phyloP scores from a whole-genome alignment of 2,329 filamentous ascomycete species.

The Escovopsis sp. region DNA sequence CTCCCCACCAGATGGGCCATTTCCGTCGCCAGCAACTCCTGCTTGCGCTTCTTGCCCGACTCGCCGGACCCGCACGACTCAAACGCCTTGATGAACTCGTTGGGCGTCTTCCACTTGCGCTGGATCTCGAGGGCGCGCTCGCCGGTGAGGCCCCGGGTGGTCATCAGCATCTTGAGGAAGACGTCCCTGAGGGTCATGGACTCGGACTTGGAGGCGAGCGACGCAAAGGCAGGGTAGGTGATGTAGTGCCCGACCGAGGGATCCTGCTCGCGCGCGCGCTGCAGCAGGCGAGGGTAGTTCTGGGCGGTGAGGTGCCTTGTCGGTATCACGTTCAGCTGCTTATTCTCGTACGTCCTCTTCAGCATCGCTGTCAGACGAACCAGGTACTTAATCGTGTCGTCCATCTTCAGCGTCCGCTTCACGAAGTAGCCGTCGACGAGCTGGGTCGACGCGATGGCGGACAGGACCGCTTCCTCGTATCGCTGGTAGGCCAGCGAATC shows the following conservation, averaged over 20 bases:
- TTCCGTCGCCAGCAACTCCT: slow-evolving; percentile 42
- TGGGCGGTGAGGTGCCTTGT: slow-evolving; percentile 45
- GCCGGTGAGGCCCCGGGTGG: slow-evolving; percentile 56
- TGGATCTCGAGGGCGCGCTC: slow-evolving; percentile 73
- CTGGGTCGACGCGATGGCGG: slow-evolving; percentile 62
- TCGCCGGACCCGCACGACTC: slow-evolving; percentile 36
- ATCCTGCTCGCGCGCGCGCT: slow-evolving; percentile 40
- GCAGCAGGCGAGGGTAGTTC: slow-evolving; percentile 51
- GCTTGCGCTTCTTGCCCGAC: slow-evolving; percentile 39
- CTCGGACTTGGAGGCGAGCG: slow-evolving; percentile 61
- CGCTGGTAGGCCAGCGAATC: slow-evolving; percentile 36
- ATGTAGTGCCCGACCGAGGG: slow-evolving; percentile 41
- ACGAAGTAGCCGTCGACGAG: slow-evolving; percentile 69
- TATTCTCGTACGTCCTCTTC: slow-evolving; percentile 46
- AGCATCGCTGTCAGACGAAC: slow-evolving; percentile 56
- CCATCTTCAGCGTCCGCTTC: slow-evolving; percentile 59
- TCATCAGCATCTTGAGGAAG: slow-evolving; percentile 79
- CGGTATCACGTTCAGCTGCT: slow-evolving; percentile 48
- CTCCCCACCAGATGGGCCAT: slow-evolving; percentile 46
- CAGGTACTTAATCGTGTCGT: slow-evolving; percentile 65
- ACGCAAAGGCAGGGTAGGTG: slow-evolving; percentile 57
- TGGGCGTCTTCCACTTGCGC: slow-evolving; percentile 60
- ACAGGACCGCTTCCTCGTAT: slow-evolving; percentile 53
- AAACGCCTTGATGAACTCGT: slow-evolving; percentile 56
- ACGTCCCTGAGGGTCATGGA: slow-evolving; percentile 59